Percentiles rank a stretch among this genome's conserved stretches.
phyloP scores from a whole-genome alignment of 257 asterid species.

The Solanum sitiens region DNA sequence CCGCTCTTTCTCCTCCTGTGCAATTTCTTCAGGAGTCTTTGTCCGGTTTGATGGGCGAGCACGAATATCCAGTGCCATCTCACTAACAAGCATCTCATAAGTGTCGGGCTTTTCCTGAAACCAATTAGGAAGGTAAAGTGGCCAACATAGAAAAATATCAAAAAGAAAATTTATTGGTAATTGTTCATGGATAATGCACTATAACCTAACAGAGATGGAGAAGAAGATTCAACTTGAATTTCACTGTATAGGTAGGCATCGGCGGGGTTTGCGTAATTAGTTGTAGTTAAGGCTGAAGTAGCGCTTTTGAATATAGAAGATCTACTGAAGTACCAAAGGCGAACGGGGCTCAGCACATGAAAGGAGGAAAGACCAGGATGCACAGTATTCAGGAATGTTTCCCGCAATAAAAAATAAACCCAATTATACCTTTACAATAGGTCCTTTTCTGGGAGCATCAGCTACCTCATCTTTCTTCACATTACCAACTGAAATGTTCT shows the following conservation, averaged over 20 bases:
- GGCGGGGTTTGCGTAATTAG: too few species aligned
- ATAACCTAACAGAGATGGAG: background rate
- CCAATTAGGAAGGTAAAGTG: background rate
- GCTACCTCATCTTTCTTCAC: slow-evolving; percentile 29
- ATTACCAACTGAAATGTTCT: slow-evolving; percentile 25
- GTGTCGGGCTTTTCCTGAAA: slow-evolving; percentile 71
- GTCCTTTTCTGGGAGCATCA: slow-evolving; percentile 16
- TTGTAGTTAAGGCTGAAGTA: too few species aligned
- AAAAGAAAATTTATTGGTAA: background rate
- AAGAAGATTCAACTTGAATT: background rate
- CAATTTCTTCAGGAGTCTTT: slow-evolving; percentile 87
- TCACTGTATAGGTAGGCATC: too few species aligned
- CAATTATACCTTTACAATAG: slow-evolving; percentile 34
- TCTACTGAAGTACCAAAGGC: too few species aligned
- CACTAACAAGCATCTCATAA: slow-evolving; percentile 63
- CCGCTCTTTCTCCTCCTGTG: slow-evolving; percentile 94
- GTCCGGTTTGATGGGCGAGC: slow-evolving; percentile 92
- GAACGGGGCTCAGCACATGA: background rate
- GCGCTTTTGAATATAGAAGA: too few species aligned
- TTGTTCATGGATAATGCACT: background rate
- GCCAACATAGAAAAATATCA: background rate
- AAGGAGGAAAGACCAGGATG: background rate
- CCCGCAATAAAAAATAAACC: background rate
- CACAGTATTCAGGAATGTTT: background rate
- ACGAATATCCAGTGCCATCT: slow-evolving; percentile 73